phyloP scores from a whole-genome alignment of 305 asterid genomes.

The Coffea humblotiana region DNA sequence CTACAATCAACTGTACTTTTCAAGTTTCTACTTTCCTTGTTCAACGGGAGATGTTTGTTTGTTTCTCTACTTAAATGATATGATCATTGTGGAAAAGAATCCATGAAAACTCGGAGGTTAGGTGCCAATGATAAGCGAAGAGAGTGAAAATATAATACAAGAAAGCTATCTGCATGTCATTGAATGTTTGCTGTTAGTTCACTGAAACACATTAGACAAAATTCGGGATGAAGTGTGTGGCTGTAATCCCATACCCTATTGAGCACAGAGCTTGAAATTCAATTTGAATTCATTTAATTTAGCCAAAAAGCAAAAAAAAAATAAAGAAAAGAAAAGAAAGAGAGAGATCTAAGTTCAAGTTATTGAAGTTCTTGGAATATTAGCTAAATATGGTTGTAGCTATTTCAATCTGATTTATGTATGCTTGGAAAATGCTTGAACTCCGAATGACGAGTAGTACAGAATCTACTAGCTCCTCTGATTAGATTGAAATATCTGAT shows the following conservation, averaged over 20 bases:
- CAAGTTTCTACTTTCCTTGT: too few relatives aligned
- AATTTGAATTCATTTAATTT: too few relatives aligned
- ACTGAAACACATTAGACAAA: background rate
- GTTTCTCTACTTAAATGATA: background rate
- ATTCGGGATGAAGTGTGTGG: background rate
- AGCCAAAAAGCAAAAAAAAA: too few relatives aligned
- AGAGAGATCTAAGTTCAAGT: background rate
- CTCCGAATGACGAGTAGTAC: background rate
- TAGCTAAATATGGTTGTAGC: background rate
- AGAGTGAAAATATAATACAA: background rate
- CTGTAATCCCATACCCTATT: background rate
- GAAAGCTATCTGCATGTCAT: background rate
- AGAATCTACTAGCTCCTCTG: too few relatives aligned
- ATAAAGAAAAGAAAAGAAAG: too few relatives aligned
- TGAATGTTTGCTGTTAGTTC: background rate
- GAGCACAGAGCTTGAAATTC: too few relatives aligned
- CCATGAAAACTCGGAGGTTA: background rate
- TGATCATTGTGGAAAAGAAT: background rate
- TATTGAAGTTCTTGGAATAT: background rate
- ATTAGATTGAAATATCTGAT: background rate
- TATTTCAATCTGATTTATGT: background rate
- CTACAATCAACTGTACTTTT: background rate
- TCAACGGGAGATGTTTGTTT: background rate
- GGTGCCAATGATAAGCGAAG: background rate
- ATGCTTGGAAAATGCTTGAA: background rate